These are phyloP conservation scores for Barbatosphaeria neglecta DNA, from an alignment of 495 filamentous ascomycete species.

Conservation along the genomic window DNA sequence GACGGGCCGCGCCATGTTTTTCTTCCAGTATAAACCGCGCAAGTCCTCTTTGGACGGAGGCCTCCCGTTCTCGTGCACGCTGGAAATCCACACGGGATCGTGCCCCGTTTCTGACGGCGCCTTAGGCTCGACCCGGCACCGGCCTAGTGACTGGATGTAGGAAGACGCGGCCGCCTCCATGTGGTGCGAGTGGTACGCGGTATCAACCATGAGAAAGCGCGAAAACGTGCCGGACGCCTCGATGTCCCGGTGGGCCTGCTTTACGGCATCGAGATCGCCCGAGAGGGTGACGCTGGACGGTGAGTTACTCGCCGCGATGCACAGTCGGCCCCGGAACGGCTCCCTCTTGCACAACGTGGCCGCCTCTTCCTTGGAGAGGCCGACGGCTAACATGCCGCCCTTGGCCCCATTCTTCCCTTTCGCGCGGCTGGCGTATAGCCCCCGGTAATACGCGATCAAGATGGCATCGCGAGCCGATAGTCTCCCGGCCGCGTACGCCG, in stretches of 20 bases:
- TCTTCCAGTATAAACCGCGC: constrained; percentile 39
- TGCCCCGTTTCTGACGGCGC: constrained; percentile 5
- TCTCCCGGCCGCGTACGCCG: constrained; percentile 46
- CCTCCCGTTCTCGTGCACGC: constrained; percentile 19
- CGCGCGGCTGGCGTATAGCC: constrained; percentile 21
- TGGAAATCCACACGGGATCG: constrained; percentile 24
- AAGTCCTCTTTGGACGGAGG: constrained; percentile 10
- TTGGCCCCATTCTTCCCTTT: constrained; percentile 11
- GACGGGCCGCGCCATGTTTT: constrained; percentile 48
- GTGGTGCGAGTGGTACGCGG: constrained; percentile 52
- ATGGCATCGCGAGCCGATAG: constrained; percentile 35
- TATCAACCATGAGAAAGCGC: constrained; percentile 31
- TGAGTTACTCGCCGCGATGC: constrained; percentile 31
- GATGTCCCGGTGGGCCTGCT: constrained; percentile 20
- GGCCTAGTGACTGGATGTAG: constrained; percentile 25
- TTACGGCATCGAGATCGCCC: constrained; percentile 27
- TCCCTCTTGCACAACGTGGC: constrained; percentile 13
- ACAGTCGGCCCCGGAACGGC: constrained; percentile 16
- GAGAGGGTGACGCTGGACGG: constrained; percentile 28
- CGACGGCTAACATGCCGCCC: constrained; percentile 29
- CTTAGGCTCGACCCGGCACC: constrained; percentile 12
- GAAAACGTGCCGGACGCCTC: constrained; percentile 23
- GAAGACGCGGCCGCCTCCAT: constrained; percentile 32
- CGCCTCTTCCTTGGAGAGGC: constrained; percentile 22
- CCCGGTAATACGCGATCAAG: constrained; percentile 31